A percentile compares a stretch with the other conserved stretches of the same genome.
These are phyloP conservation scores for Monosporascus sp. DNA, from an alignment of 2,329 filamentous ascomycete species.

Conservation along the genomic window DNA sequence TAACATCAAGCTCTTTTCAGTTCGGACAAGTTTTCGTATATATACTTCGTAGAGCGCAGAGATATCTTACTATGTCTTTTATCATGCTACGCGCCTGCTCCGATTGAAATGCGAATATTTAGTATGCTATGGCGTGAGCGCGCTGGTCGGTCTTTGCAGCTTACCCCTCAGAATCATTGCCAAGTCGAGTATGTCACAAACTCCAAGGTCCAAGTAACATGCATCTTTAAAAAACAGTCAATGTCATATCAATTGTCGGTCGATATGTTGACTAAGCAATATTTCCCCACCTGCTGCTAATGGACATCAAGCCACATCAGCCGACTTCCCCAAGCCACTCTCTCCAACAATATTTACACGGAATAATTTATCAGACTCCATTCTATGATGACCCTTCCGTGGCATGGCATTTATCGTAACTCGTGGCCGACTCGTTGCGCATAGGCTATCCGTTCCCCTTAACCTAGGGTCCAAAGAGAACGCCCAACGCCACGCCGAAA, in stretches of 20 bases:
- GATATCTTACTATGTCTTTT: not conserved
- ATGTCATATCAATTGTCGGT: no score
- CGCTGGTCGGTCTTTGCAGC: no score
- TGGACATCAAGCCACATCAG: no score
- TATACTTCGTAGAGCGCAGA: not conserved
- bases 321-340: no score
- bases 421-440: not conserved
- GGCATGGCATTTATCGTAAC: not conserved
- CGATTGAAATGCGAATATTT: not conserved
- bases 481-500: slow-evolving; percentile 25
- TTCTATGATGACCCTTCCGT: not conserved
- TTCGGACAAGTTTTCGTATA: not conserved
- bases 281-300: no score
- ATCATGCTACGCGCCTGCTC: not conserved
- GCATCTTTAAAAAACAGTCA: no score
- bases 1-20: not conserved
- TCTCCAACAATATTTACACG: no score
- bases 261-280: no score
- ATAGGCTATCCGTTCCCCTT: not conserved
- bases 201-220: no score
- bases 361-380: no score
- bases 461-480: not conserved
- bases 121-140: not conserved
- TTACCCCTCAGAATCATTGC: no score
- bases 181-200: no score